Percentiles rank a stretch among this genome's conserved stretches.
These are phyloP conservation scores for Colletotrichum sp. DNA, from an alignment of 2,329 filamentous ascomycete genomes.

Conservation along the genomic window DNA sequence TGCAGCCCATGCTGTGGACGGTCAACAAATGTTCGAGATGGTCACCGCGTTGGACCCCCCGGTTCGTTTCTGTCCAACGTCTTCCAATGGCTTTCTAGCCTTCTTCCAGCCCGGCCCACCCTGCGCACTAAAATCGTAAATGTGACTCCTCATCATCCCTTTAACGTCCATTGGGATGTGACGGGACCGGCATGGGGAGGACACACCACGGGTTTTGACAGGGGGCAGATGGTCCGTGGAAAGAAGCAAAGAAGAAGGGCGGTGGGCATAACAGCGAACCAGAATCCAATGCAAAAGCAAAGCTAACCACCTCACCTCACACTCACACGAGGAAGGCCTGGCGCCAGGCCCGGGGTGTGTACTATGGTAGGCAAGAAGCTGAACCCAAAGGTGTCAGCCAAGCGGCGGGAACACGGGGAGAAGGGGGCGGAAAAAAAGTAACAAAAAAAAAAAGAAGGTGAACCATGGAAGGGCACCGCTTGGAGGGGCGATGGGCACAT, in stretches of 20 bases:
- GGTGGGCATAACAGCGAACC: constrained; percentile 12
- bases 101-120: not conserved
- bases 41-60: not conserved
- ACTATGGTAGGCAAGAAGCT: not conserved
- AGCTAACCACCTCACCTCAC: constrained; percentile 1
- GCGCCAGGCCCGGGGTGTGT: not conserved
- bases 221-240: not conserved
- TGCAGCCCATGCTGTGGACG: not conserved
- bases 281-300: constrained; percentile 9
- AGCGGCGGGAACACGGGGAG: not conserved
- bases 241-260: constrained; percentile 20
- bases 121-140: not conserved
- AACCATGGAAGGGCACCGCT: not conserved
- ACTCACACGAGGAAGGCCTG: not conserved
- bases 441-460: not conserved
- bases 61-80: not conserved
- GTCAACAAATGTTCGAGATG: not conserved
- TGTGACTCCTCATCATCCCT: not conserved
- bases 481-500: not conserved
- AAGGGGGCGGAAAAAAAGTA: not conserved
- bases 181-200: not conserved
- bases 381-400: not conserved
- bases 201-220: not conserved
- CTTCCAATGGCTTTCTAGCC: constrained; percentile 3
- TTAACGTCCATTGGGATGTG: not conserved